Evolutionary conservation across 441 rosid species (phyloP), one percentile per base, ranked within the genome.

Genomic region (Erodium texanum): DNA sequence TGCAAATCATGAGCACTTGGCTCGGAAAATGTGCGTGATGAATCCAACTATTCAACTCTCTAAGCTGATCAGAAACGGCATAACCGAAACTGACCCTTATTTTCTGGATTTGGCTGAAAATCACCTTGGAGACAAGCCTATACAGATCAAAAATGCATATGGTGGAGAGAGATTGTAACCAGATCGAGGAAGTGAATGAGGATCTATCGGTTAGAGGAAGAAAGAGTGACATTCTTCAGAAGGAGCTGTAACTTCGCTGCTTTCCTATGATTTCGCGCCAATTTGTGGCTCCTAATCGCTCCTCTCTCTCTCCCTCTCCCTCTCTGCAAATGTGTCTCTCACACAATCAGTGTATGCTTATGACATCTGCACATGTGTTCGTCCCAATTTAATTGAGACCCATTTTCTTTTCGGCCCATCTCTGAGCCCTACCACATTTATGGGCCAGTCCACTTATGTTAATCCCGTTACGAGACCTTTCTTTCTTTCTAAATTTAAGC

Each of bases 201-300:
- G 76, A 56, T 48, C 54, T 73, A 64, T 38, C 48, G 69, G 70
- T 24, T 64, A 69, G 70, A 54, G 45, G 70, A 64, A 72, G 78
- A 24, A 14, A 7, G 41, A 23, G 75, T 77, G 87, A 77, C 84
- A 86, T 80, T 86, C 80, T 81, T 79, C 80, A 66, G 73, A 16
- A 68, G 52, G 75, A 71, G 83, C 92, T 76, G 75, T 74, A 71
- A 82, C 78, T 85, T 84, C 86, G 95, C 84, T 43, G 56, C 66
- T 74, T 74, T n/a, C 93, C 92, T 54, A 78, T 68, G 76, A 69
- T 82, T 83, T 83, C 95, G 99, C 90, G 90, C 93, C 92, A 86
- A 88, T 86, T 84, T 68, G 88, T 89, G 96, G 89, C 77, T 58
- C 41, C 41, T 34, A 34, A 34, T 34, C 41, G 7, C 41, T 6